These are phyloP conservation scores for Ceratobasidium sp. DNA, from an alignment of 1,284 basidiomycete genomes.

Conservation along the genomic window DNA sequence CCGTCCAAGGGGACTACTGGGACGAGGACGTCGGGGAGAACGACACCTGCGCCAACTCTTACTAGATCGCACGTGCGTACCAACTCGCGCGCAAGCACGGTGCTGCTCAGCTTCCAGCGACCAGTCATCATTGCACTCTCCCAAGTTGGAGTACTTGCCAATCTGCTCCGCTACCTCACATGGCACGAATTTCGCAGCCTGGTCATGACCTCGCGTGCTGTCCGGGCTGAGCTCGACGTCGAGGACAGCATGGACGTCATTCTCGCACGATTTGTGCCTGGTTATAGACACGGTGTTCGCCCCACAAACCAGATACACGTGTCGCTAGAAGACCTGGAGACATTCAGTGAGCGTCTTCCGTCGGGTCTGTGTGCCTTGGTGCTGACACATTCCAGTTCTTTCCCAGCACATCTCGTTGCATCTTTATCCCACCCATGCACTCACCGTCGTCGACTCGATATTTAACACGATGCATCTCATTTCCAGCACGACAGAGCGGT, in stretches of 20 bases:
- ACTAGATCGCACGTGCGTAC: slow-evolving; percentile 18
- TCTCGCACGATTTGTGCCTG: slow-evolving; percentile 68
- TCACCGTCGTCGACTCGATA: slow-evolving; percentile 57
- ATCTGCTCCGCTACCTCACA: slow-evolving; percentile 58
- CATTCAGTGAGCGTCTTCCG: slow-evolving; percentile 65
- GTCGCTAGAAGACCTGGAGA: slow-evolving; percentile 66
- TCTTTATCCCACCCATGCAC: slow-evolving; percentile 66
- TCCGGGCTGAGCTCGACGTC: slow-evolving; percentile 59
- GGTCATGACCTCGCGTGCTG: slow-evolving; percentile 60
- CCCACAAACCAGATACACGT: slow-evolving; percentile 60
- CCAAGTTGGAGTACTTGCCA: slow-evolving; percentile 59
- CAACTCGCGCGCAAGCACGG: slow-evolving; percentile 22
- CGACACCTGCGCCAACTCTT: background rate
- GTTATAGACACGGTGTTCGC: slow-evolving; percentile 56
- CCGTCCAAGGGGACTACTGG: background rate
- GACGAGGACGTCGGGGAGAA: background rate
- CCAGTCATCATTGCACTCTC: slow-evolving; percentile 53
- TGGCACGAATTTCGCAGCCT: slow-evolving; percentile 69
- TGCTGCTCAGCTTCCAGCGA: slow-evolving; percentile 27
- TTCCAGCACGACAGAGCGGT: slow-evolving; percentile 52
- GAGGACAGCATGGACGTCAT: slow-evolving; percentile 62
- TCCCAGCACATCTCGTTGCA: slow-evolving; percentile 71
- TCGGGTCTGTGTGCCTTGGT: background rate
- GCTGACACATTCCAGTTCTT: slow-evolving; percentile 59
- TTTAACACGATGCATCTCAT: slow-evolving; percentile 18